A percentile compares a stretch with the other conserved stretches of the same genome.
These are phyloP conservation scores for Nemania abortiva DNA, from an alignment of 2,329 filamentous ascomycete genomes.

Conservation along the genomic window DNA sequence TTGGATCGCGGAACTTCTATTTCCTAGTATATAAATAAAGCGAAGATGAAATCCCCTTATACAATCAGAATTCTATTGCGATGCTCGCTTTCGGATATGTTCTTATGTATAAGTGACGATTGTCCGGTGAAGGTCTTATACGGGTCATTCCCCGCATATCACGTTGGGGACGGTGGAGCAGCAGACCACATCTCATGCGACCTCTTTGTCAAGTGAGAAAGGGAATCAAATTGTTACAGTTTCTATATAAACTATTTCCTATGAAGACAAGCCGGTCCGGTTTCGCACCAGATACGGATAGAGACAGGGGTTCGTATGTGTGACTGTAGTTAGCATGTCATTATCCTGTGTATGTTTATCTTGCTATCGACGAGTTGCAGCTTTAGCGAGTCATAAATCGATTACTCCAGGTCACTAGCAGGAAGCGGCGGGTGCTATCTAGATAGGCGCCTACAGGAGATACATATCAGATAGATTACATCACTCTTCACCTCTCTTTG, in stretches of 20 bases:
- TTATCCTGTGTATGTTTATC: not conserved
- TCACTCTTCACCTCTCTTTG: no score
- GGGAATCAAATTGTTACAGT: not conserved
- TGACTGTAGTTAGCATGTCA: not conserved
- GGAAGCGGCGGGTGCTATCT: not conserved
- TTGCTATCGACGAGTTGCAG: not conserved
- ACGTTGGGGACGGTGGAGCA: conserved; percentile 12
- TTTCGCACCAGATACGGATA: not conserved
- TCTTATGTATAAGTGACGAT: not conserved
- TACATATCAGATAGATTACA: not conserved
- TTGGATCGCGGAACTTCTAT: not conserved
- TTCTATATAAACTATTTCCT: not conserved
- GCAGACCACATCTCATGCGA: conserved; percentile 27
- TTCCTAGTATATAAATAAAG: not conserved
- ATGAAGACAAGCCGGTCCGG: not conserved
- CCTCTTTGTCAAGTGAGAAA: conserved; percentile 7
- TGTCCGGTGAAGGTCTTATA: conserved; percentile 4
- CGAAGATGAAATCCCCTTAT: not conserved
- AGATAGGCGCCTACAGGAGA: not conserved
- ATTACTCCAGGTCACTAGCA: not conserved
- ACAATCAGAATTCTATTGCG: not conserved
- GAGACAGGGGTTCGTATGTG: not conserved
- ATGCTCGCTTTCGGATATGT: not conserved
- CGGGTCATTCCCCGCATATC: conserved; percentile 19
- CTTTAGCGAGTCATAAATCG: not conserved